Evolutionary conservation across 495 filamentous ascomycete species (phyloP), one percentile per base, ranked within the genome.

Genomic region (Cudoniella acicularis): DNA sequence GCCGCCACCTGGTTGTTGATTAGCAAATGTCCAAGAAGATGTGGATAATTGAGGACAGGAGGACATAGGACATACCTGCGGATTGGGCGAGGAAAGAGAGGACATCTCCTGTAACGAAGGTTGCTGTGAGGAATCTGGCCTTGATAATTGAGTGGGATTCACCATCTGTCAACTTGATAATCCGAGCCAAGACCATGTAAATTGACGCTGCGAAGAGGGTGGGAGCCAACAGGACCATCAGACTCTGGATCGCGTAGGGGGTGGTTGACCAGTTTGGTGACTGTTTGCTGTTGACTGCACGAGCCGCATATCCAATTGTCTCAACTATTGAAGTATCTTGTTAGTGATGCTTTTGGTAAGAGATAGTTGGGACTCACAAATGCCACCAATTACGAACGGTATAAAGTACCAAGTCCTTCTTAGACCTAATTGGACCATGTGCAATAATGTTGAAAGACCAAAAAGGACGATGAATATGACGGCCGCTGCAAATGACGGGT

Each of bases 331-430:
- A n/a, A 41, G 18, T 2, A 47, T n/a, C n/a, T n/a, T n/a, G n/a
- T n/a, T n/a, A n/a, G n/a, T n/a, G 43, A 10, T 51, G 36, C 30
- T 36, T 6, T 46, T 1, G 6, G 18, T 4, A 17, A 45, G 11
- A 42, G n/a, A n/a, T n/a, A n/a, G n/a, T n/a, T n/a, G n/a, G n/a
- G 41, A 73, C 78, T 61, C 73, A 86, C 83, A 83, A 13, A 78
- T 48, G 22, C 80, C 77, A 10, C 83, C 85, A 25, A 87, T 65
- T 6, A 83, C 25, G 23, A 88, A 76, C 0, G 86, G 78, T 8
- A 80, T 78, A 48, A 88, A 83, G 67, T 83, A 88, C 80, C 80
- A 87, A 8, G 76, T 79, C 58, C 73, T 71, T 17, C 69, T 73
- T 23, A 65, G 72, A 40, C 74, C 49, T 6, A 87, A 57, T 52